These are phyloP conservation scores for Pseudocercospora crystallina DNA, from an alignment of 2,329 filamentous ascomycete genomes.

Conservation along the genomic window DNA sequence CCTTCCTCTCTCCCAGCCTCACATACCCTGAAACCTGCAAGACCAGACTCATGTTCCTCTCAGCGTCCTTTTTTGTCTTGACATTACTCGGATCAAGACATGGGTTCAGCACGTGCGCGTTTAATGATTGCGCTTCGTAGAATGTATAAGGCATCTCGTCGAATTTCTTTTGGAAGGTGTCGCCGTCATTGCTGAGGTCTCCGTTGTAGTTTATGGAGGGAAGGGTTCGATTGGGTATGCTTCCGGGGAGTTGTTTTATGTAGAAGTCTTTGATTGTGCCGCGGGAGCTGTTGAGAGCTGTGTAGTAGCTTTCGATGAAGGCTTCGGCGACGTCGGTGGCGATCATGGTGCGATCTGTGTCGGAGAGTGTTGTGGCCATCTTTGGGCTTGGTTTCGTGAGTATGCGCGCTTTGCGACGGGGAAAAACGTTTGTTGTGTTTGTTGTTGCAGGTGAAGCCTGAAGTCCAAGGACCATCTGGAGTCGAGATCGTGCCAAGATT, in stretches of 20 bases:
- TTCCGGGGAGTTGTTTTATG: constrained; percentile 57
- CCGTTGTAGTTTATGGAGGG: constrained; percentile 81
- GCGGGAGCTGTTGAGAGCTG: constrained; percentile 63
- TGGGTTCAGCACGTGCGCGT: constrained; percentile 75
- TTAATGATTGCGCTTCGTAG: constrained; percentile 74
- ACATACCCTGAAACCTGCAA: constrained; percentile 74
- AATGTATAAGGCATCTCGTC: constrained; percentile 57
- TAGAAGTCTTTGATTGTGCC: constrained; percentile 68
- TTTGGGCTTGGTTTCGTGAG: constrained; percentile 1
- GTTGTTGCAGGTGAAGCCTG: neutral
- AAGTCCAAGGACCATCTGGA: neutral
- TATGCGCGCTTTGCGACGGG: neutral
- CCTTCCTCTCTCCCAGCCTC: constrained; percentile 60
- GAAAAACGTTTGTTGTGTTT: neutral
- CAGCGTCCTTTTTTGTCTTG: constrained; percentile 38
- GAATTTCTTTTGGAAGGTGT: constrained; percentile 68
- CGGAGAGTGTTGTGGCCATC: constrained; percentile 23
- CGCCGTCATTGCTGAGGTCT: constrained; percentile 60
- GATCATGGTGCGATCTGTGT: constrained; percentile 31
- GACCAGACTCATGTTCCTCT: constrained; percentile 67
- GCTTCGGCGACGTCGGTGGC: constrained; percentile 61
- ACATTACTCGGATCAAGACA: constrained; percentile 31
- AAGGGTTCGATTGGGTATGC: constrained; percentile 46
- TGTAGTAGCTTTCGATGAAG: constrained; percentile 75
- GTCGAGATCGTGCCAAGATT: constrained; percentile 13